phyloP scores from a whole-genome alignment of 108 stramenopile genomes.

The Fistulifera solaris region DNA sequence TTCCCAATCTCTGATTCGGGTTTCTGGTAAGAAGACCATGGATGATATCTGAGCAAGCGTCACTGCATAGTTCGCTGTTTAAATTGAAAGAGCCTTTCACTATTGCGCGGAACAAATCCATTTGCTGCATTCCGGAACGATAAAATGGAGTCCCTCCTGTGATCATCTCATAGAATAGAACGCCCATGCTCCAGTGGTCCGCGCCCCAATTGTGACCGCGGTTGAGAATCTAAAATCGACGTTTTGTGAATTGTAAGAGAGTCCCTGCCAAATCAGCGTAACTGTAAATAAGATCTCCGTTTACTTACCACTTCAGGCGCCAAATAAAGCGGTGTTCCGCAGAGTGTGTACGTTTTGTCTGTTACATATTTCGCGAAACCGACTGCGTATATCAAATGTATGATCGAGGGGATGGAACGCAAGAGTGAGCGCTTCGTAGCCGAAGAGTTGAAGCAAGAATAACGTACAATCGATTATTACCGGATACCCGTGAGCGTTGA shows the following conservation, averaged over 20 bases:
- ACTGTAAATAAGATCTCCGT: too few relatives aligned
- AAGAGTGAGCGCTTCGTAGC: too few relatives aligned
- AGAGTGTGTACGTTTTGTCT: constrained; percentile 90
- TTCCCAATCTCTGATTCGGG: constrained; percentile 53
- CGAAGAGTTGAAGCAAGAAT: too few relatives aligned
- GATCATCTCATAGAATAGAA: constrained; percentile 90
- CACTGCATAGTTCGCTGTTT: constrained; percentile 10
- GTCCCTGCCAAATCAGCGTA: constrained; percentile 35
- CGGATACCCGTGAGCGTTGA: constrained; percentile 80
- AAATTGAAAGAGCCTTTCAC: constrained; percentile 49
- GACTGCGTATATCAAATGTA: too few relatives aligned
- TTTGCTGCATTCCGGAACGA: constrained; percentile 69
- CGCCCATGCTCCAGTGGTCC: constrained; percentile 90
- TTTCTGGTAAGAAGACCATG: constrained; percentile 40
- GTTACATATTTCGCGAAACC: constrained; percentile 67
- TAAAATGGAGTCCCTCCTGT: constrained; percentile 73
- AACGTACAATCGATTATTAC: constrained; percentile 90
- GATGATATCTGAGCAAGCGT: constrained; percentile 40
- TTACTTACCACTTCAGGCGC: constrained; percentile 76
- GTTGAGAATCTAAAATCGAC: constrained; percentile 44
- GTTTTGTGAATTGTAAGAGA: too few relatives aligned
- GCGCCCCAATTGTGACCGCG: constrained; percentile 91
- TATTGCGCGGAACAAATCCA: constrained; percentile 79
- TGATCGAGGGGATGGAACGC: too few relatives aligned
- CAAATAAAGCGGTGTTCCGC: constrained; percentile 94